phyloP scores from a whole-genome alignment of 1,139 yeast species.

The Debaryomyces subglobosus region DNA sequence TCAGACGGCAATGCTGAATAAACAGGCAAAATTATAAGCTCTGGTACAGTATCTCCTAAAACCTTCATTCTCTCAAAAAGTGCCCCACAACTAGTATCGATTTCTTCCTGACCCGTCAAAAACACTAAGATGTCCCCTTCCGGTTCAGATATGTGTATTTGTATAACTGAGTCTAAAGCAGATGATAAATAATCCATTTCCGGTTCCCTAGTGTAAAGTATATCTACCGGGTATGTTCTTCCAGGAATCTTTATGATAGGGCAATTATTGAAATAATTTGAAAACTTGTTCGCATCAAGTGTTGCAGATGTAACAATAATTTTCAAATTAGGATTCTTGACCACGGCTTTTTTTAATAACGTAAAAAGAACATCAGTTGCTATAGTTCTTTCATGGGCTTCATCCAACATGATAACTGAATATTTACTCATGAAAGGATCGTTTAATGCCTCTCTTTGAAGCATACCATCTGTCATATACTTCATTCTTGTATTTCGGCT shows the following conservation, averaged over 20 bases:
- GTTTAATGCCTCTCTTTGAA: conserved; percentile 76
- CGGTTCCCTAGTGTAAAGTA: conserved; percentile 75
- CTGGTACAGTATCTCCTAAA: conserved; percentile 64
- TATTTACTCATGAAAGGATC: conserved; percentile 77
- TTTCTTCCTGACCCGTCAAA: conserved; percentile 91
- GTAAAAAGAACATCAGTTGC: conserved; percentile 94
- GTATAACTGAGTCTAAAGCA: conserved; percentile 77
- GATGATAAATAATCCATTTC: conserved; percentile 86
- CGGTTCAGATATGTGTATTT: conserved; percentile 77
- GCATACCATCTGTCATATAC: conserved; percentile 95
- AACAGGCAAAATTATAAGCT: conserved; percentile 81
- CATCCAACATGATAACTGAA: conserved; percentile 88
- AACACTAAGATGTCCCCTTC: conserved; percentile 84
- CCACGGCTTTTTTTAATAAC: conserved; percentile 71
- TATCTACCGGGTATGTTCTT: conserved; percentile 85
- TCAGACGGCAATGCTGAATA: conserved; percentile 80
- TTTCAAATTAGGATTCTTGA: conserved; percentile 71
- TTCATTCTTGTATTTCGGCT: conserved; percentile 68
- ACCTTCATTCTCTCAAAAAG: conserved; percentile 67
- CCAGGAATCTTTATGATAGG: conserved; percentile 89
- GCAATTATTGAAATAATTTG: conserved; percentile 73
- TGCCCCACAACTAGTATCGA: conserved; percentile 85
- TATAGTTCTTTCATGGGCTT: conserved; percentile 94
- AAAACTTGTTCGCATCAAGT: conserved; percentile 80
- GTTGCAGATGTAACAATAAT: conserved; percentile 93